phyloP scores from a whole-genome alignment of 768 basidiomycete species.

The Pisolithus tinctorius region DNA sequence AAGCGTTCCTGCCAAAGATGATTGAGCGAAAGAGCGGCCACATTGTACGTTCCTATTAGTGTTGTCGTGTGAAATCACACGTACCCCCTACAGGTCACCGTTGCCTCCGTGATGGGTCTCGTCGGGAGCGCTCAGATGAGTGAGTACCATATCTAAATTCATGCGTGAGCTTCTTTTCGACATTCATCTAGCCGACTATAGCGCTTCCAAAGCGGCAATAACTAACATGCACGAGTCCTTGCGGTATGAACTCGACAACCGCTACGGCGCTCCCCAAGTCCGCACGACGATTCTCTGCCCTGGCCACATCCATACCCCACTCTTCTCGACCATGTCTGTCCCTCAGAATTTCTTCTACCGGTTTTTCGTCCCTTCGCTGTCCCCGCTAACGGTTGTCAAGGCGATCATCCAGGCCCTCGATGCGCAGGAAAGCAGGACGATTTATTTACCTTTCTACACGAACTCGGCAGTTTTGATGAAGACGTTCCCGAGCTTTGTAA shows the following conservation, averaged over 20 bases:
- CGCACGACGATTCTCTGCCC: slow-evolving; percentile 86
- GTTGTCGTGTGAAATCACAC: slow-evolving; percentile 1
- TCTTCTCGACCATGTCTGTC: slow-evolving; percentile 60
- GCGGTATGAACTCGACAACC: slow-evolving; percentile 80
- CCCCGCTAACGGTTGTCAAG: slow-evolving; percentile 73
- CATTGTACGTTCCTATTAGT: slow-evolving; percentile 47
- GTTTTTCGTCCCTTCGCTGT: slow-evolving; percentile 74
- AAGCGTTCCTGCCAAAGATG: slow-evolving; percentile 89
- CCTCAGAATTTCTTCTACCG: slow-evolving; percentile 45
- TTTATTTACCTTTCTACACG: slow-evolving; percentile 69
- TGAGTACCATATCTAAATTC: slow-evolving; percentile 31
- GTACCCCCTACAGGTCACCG: slow-evolving; percentile 49
- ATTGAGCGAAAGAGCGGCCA: slow-evolving; percentile 75
- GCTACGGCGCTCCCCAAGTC: slow-evolving; percentile 60
- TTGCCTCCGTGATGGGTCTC: slow-evolving; percentile 71
- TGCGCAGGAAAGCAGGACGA: slow-evolving; percentile 64
- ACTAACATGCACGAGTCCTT: slow-evolving; percentile 77
- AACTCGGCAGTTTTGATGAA: slow-evolving; percentile 50
- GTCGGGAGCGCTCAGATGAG: slow-evolving; percentile 71
- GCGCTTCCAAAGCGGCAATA: slow-evolving; percentile 88
- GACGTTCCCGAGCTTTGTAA: slow-evolving; percentile 62
- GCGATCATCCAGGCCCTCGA: slow-evolving; percentile 77
- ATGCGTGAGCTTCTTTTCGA: slow-evolving; percentile 5
- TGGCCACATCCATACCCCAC: slow-evolving; percentile 68
- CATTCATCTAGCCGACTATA: slow-evolving; percentile 67